Base-by-base conservation (phyloP, 2,329 filamentous ascomycete species). In the Botrytis squamosa region DNA sequence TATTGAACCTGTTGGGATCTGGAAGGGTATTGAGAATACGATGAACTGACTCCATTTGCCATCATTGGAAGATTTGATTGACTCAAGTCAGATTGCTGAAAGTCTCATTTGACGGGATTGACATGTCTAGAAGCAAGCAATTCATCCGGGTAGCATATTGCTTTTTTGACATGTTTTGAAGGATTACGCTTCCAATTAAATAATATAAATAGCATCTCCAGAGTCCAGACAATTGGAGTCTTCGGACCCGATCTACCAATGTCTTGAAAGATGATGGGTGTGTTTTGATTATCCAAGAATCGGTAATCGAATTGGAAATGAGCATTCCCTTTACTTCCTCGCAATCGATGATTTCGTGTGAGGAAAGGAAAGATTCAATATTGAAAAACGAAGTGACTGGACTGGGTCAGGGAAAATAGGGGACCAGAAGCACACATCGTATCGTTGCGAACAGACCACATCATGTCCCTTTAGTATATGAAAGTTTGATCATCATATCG, bases 391-490 rank as follows among this genome's bases (percentile, higher is more conserved):
- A 67, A 46, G 6, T 46, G 44, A 33, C 12, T 20, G 16, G 46
- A 22, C 12, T n/a, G 16, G 46, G 46, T 55, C 49, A 40, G 49
- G 22, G 12, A 67, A 40, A 68, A 68, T 68, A 68, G 65, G 65
- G 65, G 65, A 68, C 49, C 36, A 42, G 36, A 22, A 68, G 36
- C 52, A 57, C n/a, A 29, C 52, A 57, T 57, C 52, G 52, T 57
- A 29, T 55, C 46, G 65, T 68, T 68, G 65, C 65, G 65, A 68
- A 68, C 65, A 57, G 65, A 68, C 65, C 65, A 55, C 62, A 64
- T 64, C 62, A 64, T 64, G 38, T 64, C 62, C n/a, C 62, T 44
- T 64, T 64, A 64, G 62, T 40, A 64, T 22, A 22, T 22, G 38
- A 44, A 65, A 20, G 62, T 65, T 65, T 46, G 62, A 44, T 65